Percentiles rank a stretch among this genome's conserved stretches.
phyloP scores from a whole-genome alignment of 208 protist genomes.

The Acanthamoeba royreba region DNA sequence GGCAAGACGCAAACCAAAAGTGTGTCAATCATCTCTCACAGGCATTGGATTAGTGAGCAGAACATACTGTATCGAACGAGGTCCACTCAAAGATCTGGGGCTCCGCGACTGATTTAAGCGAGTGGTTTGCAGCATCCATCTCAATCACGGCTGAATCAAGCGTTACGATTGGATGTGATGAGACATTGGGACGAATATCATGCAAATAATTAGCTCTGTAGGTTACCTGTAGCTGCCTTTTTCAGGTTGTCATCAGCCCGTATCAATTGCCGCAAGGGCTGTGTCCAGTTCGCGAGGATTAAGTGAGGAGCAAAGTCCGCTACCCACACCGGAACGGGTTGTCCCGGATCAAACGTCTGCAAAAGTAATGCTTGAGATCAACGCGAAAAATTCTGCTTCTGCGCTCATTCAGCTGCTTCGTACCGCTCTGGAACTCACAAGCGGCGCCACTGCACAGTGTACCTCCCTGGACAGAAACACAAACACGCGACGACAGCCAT shows the following conservation, averaged over 20 bases:
- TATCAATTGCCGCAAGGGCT: not conserved
- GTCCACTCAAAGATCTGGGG: not conserved
- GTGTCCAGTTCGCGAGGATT: not conserved
- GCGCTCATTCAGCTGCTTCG: too few species aligned
- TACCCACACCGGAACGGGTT: not conserved
- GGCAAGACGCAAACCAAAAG: too few species aligned
- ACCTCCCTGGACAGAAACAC: not conserved
- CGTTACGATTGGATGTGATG: not conserved
- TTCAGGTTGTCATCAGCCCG: not conserved
- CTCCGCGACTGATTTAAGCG: not conserved
- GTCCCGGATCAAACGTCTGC: too few species aligned
- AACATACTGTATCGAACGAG: not conserved
- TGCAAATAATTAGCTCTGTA: not conserved
- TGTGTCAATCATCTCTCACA: not conserved
- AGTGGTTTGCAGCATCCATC: not conserved
- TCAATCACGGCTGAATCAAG: not conserved
- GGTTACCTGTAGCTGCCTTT: not conserved
- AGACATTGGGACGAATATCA: not conserved
- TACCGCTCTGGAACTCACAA: not conserved
- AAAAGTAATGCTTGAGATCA: too few species aligned
- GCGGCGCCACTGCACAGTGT: not conserved
- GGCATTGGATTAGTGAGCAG: not conserved
- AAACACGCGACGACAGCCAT: not conserved
- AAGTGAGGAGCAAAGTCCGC: not conserved
- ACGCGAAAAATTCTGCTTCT: too few species aligned